Base-by-base conservation (phyloP, 1,139 yeast genomes). In the Sugiyamaella xylanicola region DNA sequence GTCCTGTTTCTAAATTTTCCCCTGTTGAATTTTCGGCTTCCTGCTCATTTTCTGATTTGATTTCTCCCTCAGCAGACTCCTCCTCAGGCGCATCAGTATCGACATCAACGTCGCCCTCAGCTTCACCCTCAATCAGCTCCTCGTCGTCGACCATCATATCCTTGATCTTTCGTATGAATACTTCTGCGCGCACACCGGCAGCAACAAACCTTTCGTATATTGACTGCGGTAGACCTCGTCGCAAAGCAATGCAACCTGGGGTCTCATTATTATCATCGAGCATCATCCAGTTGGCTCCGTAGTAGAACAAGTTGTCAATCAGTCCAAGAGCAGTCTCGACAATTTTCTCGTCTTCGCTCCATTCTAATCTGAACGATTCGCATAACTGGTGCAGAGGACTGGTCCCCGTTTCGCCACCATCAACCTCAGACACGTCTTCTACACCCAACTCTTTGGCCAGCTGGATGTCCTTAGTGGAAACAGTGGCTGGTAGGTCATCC, bases 131-230 rank as follows among this genome's bases (percentile, higher is more conserved):
- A 0, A 56, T 61, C 7, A 64, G 71, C 5, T 68, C 75, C 22
- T 69, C 73, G 4, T 79, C 60, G 50, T 78, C 78, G 57, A 81
- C 86, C 51, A 76, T 68, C 55, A 81, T 83, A 13, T 76, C 80
- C 55, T 81, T 77, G 49, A 92, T 79, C 64, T 86, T 86, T 59
- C 97, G 77, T 60, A 92, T 75, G 35, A 92, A 74, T 37, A 92
- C 75, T 68, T 92, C 98, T 0, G 97, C 95, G 57, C 96, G 77
- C 1, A 90, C 93, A 37, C 98, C 98, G 1, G 97, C 97, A 57
- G 82, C 85, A 1, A 92, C 88, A 45, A 91, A 75, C 59, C 80
- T 77, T 9, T 74, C 66, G 57, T 87, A 79, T 22, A 79, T 61
- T 11, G 36, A 44, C 9, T 43, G 48, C 3, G 68, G 65, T 22